Conservation (phyloP, 495 filamentous ascomycete species). For the Lindgomyces ingoldianus region DNA sequence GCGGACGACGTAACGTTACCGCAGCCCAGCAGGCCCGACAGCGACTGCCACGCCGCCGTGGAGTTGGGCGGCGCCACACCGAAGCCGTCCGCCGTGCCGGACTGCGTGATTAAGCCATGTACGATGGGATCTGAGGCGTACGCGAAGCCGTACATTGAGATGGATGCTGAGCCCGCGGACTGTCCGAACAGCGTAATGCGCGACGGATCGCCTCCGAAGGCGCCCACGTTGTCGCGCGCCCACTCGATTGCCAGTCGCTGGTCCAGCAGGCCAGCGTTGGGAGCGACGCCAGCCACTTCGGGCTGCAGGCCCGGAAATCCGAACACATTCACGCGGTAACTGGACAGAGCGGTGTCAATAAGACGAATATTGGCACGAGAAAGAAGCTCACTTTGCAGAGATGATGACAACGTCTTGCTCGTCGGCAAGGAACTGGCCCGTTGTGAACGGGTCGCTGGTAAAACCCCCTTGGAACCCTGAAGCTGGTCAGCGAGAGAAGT, state of each 20-base stretch:
- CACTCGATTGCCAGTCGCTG: slow-evolving; percentile 54
- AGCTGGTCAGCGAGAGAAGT: too few relatives aligned
- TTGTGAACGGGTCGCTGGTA: neutral
- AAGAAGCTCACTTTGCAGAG: slow-evolving; percentile 45
- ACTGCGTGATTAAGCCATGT: neutral
- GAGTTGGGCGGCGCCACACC: too few relatives aligned
- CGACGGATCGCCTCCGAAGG: slow-evolving; percentile 53
- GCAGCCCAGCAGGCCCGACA: too few relatives aligned
- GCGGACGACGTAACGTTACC: too few relatives aligned
- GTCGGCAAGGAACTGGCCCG: slow-evolving; percentile 46
- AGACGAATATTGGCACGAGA: neutral
- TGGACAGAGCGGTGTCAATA: neutral
- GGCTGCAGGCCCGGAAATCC: slow-evolving; percentile 56
- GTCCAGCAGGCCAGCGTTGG: slow-evolving; percentile 51
- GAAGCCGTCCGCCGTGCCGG: too few relatives aligned
- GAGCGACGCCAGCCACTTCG: slow-evolving; percentile 42
- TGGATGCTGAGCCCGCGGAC: slow-evolving; percentile 53
- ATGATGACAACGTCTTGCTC: slow-evolving; percentile 51
- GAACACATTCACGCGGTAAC: slow-evolving; percentile 54
- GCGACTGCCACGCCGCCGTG: too few relatives aligned
- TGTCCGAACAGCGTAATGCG: slow-evolving; percentile 60
- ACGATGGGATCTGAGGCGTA: neutral
- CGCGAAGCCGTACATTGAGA: slow-evolving; percentile 14
- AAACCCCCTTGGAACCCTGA: neutral
- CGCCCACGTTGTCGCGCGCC: slow-evolving; percentile 64